These are phyloP conservation scores for Peribolospora kevripleyi DNA, from an alignment of 768 basidiomycete species.

Conservation along the genomic window DNA sequence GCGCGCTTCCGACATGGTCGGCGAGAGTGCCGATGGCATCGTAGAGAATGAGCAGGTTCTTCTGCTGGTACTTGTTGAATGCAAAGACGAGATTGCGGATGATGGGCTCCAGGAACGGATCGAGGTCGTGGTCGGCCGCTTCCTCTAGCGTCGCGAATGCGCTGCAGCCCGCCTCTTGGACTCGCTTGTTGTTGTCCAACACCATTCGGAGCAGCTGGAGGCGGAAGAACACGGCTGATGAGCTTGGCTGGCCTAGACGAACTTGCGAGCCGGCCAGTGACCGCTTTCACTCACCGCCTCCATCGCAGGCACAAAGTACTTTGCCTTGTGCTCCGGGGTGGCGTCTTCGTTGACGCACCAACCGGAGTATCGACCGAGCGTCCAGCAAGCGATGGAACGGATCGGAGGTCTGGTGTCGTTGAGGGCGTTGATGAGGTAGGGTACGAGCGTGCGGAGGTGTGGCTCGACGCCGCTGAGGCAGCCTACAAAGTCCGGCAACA, in stretches of 20 bases:
- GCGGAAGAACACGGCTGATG: neutral
- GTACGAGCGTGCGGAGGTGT: conserved; percentile 75
- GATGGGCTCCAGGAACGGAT: conserved; percentile 83
- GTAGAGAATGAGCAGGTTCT: conserved; percentile 94
- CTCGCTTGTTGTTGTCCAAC: conserved; percentile 90
- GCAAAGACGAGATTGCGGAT: conserved; percentile 83
- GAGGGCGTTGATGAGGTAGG: conserved; percentile 71
- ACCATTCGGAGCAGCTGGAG: conserved; percentile 95
- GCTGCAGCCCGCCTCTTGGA: conserved; percentile 96
- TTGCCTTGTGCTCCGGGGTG: conserved; percentile 62
- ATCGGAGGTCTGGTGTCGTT: conserved; percentile 90
- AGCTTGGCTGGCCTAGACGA: neutral
- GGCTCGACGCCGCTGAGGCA: conserved; percentile 91
- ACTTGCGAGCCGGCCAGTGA: neutral
- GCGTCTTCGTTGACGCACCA: conserved; percentile 48
- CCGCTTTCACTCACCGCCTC: conserved; percentile 48
- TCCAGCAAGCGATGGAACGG: conserved; percentile 97
- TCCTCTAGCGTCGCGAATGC: conserved; percentile 97
- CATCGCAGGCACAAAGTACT: conserved; percentile 89
- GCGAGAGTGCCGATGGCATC: conserved; percentile 97
- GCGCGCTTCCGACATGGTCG: conserved; percentile 72
- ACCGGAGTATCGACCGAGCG: conserved; percentile 88
- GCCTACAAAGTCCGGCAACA: conserved; percentile 26
- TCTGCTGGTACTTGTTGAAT: conserved; percentile 95
- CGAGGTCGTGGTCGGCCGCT: conserved; percentile 71